Percentiles rank a stretch among this genome's conserved stretches.
These are phyloP conservation scores for Sporothrix euskadiensis DNA, from an alignment of 2,329 filamentous ascomycete genomes.

Conservation along the genomic window DNA sequence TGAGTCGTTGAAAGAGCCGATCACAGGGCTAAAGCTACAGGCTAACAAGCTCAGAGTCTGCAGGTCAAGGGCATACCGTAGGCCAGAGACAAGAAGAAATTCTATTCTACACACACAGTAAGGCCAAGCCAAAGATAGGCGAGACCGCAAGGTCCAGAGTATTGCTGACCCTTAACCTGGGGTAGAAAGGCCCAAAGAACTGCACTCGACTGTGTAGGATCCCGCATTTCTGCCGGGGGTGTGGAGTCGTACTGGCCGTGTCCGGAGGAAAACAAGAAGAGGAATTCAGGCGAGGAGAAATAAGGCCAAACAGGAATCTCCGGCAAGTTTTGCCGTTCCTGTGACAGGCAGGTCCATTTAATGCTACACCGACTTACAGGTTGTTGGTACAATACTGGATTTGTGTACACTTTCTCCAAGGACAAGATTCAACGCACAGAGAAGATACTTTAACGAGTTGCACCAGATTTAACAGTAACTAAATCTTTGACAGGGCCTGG, in stretches of 20 bases:
- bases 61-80: slow-evolving; percentile 4
- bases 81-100: background rate
- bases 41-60: background rate
- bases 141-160: background rate
- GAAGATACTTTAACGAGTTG: too few species aligned
- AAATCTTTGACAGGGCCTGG: background rate
- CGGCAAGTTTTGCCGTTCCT: background rate
- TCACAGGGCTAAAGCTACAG: background rate
- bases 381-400: too few species aligned
- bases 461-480: too few species aligned
- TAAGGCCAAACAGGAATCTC: background rate
- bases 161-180: background rate
- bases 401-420: too few species aligned
- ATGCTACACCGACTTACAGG: background rate
- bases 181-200: background rate
- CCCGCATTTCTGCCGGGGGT: background rate
- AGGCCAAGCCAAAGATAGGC: background rate
- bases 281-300: background rate
- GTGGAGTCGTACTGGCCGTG: slow-evolving; percentile 9
- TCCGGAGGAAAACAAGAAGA: background rate
- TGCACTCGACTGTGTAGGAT: background rate
- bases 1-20: background rate
- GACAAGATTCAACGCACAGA: too few species aligned
- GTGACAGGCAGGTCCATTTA: background rate
- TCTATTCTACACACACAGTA: too few species aligned